Base-by-base conservation (phyloP, 331 rosid species). In the Quercus tomentella region DNA sequence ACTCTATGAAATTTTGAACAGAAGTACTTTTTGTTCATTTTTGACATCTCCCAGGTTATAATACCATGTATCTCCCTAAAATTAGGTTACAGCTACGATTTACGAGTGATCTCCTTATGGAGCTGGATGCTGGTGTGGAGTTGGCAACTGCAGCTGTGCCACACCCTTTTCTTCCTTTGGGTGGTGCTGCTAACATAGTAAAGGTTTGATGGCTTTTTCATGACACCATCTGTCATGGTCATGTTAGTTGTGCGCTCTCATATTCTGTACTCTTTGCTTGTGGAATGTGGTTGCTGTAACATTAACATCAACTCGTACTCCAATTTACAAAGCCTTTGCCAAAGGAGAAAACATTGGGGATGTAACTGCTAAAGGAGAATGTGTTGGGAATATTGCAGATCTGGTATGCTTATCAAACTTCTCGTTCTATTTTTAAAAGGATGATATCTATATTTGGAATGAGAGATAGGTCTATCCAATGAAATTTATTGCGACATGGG, bases 311-410 rank as follows among this genome's bases (percentile, higher is more conserved):
- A 96, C 99, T 25, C 90, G 99, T 45, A 96, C 99, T 21, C 99
- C 98, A 16, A 96, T 96, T 84, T 96, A 96, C 88, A 93, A 96
- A 84, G 99, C 99, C 67, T 96, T 93, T 87, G 99, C 99, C 73
- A 87, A 86, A 88, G 98, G 99, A 87, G 99, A 96, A 82, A 96
- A 96, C 83, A 93, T 96, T 31, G 99, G 99, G 70, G 99, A 96
- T 85, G 98, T 96, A 85, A 96, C 97, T 35, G 99, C 99, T 57
- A 96, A 96, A 83, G 99, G 99, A 80, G 99, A 96, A 86, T 96
- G 97, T 80, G 97, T 96, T 63, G 96, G 98, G 67, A 96, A 96
- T 85, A 85, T 96, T 80, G 99, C 97, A 2, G 99, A 96, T 86
- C 87, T 93, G 89, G 99, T 93, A 93, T 79, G 85, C 82, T 86